phyloP scores from a whole-genome alignment of 2,329 filamentous ascomycete genomes.

The Colletotrichum sp. region DNA sequence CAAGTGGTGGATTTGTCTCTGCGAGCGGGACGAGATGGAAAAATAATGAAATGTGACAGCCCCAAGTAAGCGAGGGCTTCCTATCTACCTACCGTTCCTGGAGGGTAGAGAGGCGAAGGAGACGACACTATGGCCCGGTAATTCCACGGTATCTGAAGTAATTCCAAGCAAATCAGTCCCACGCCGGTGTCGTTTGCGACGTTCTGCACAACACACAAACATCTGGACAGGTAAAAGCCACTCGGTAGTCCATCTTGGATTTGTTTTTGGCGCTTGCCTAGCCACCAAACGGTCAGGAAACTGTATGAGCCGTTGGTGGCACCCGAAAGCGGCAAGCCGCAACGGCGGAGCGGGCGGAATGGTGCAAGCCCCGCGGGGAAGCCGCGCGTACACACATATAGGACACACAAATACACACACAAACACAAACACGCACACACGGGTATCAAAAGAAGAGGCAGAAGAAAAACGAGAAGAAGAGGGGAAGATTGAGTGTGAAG shows the following conservation, averaged over 20 bases:
- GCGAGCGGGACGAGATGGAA: neutral
- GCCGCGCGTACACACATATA: neutral
- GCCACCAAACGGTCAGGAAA: neutral
- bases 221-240: neutral
- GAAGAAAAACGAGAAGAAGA: neutral
- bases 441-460: neutral
- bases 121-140: neutral
- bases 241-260: neutral
- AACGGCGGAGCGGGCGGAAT: neutral
- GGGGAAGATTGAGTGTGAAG: neutral
- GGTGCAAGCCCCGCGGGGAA: neutral
- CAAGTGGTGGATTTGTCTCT: neutral
- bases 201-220: neutral
- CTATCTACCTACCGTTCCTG: neutral
- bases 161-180: neutral
- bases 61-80: neutral
- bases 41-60: neutral
- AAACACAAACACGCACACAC: neutral
- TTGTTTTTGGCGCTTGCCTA: conserved; percentile 5
- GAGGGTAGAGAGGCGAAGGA: neutral
- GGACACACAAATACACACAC: neutral
- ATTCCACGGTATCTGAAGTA: neutral
- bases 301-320: neutral
- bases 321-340: neutral
- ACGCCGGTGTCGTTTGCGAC: neutral